These are phyloP conservation scores for Escovopsis sp. DNA, from an alignment of 2,329 filamentous ascomycete genomes.

Conservation along the genomic window DNA sequence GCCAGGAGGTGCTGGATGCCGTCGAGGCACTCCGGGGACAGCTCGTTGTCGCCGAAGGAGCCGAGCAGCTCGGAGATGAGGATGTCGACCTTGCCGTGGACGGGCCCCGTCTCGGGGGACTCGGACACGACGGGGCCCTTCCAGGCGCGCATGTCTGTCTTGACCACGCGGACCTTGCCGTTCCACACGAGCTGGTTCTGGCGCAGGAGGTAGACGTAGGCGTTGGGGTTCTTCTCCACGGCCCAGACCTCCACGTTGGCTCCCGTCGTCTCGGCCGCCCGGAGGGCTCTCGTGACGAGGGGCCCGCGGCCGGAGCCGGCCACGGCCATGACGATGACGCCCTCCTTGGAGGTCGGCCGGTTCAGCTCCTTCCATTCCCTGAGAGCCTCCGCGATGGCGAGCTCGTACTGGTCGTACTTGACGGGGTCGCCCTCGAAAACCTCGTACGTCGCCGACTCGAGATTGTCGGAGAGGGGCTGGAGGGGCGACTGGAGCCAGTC, in stretches of 20 bases:
- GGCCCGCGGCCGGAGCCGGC: constrained; percentile 88
- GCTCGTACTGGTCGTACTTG: constrained; percentile 94
- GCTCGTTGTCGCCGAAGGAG: constrained; percentile 92
- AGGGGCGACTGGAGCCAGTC: constrained; percentile 93
- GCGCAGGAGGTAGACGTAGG: constrained; percentile 79
- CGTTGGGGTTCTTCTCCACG: constrained; percentile 96
- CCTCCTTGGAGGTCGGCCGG: constrained; percentile 57
- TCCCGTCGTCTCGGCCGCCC: constrained; percentile 61
- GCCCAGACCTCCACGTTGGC: constrained; percentile 79
- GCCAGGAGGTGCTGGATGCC: constrained; percentile 85
- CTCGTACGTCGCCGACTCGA: constrained; percentile 95
- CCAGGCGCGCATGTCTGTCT: constrained; percentile 97
- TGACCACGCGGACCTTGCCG: constrained; percentile 69
- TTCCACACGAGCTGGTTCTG: constrained; percentile 77
- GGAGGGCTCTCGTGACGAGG: constrained; percentile 73
- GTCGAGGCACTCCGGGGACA: constrained; percentile 91
- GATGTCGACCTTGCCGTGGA: constrained; percentile 66
- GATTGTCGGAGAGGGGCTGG: constrained; percentile 87
- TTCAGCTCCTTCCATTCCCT: constrained; percentile 59
- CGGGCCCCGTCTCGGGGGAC: constrained; percentile 26
- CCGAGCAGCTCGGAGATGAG: constrained; percentile 86
- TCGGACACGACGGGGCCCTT: constrained; percentile 53
- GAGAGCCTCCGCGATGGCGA: constrained; percentile 67
- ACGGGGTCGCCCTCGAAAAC: constrained; percentile 97
- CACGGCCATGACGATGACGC: constrained; percentile 72